Conservation (phyloP, 2,329 filamentous ascomycete species). For the Pseudogymnoascus sp. region DNA sequence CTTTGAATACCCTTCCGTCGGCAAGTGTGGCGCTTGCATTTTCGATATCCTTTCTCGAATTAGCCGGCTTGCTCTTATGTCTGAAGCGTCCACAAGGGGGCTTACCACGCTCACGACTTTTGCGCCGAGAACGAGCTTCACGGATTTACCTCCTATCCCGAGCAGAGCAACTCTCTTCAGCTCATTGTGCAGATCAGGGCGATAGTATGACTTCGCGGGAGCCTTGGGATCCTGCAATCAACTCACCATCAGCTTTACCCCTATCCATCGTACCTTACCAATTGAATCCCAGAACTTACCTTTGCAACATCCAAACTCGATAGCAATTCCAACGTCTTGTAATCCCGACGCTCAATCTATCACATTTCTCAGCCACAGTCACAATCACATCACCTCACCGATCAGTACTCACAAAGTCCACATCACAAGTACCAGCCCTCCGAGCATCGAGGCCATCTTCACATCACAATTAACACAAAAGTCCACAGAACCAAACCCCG, state of each 20-base stretch:
- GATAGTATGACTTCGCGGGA: not conserved
- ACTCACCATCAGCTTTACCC: not conserved
- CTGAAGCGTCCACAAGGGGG: not conserved
- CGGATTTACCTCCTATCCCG: not conserved
- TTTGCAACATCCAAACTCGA: not conserved
- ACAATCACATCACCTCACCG: not conserved
- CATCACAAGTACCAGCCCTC: not conserved
- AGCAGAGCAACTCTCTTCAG: not conserved
- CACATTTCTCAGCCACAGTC: not conserved
- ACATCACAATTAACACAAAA: not conserved
- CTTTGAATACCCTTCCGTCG: not conserved
- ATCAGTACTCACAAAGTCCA: not conserved
- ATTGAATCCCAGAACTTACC: not conserved
- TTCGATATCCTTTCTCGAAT: not conserved
- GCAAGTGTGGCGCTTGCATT: not conserved
- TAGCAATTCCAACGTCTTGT: not conserved
- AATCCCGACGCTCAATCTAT: not conserved
- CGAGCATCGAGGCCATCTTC: not conserved
- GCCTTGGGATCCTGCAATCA: not conserved
- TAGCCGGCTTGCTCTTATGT: not conserved
- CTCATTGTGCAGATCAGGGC: not conserved
- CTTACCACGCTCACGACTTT: not conserved
- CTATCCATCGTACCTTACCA: not conserved
- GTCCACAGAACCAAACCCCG: not conserved
- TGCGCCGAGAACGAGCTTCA: not conserved